These are phyloP conservation scores for Vicia villosa DNA, from an alignment of 306 rosid species.

Conservation along the genomic window DNA sequence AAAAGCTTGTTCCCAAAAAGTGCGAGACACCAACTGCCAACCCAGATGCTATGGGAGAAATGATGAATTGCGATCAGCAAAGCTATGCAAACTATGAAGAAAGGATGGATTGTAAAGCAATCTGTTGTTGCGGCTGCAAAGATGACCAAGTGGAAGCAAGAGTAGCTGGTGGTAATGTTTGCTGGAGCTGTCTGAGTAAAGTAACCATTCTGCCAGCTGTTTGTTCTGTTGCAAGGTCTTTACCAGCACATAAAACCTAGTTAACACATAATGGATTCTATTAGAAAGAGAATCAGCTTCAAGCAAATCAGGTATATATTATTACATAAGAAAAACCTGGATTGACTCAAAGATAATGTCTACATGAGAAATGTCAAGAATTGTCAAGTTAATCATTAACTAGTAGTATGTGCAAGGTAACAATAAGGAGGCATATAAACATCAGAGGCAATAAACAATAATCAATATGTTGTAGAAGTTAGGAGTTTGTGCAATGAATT, in stretches of 20 bases:
- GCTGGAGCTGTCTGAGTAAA: slow-evolving; percentile 91
- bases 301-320: not conserved
- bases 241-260: slow-evolving; percentile 90
- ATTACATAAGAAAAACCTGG: not conserved
- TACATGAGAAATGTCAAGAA: not conserved
- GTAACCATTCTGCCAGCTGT: slow-evolving; percentile 79
- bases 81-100: slow-evolving; percentile 43
- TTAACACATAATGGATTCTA: slow-evolving; percentile 20
- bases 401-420: not conserved
- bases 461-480: not conserved
- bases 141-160: slow-evolving; percentile 98
- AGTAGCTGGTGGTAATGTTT: slow-evolving; percentile 81
- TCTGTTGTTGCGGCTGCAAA: slow-evolving; percentile 95
- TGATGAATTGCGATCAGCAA: slow-evolving; percentile 60
- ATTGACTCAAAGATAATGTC: not conserved
- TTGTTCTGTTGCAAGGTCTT: slow-evolving; percentile 93
- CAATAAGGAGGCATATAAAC: not conserved
- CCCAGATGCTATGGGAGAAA: slow-evolving; percentile 45
- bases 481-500: not conserved
- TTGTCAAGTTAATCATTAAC: not conserved
- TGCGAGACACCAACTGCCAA: slow-evolving; percentile 42
- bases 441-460: not conserved
- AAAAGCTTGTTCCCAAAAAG: slow-evolving; percentile 37
- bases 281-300: slow-evolving; percentile 19
- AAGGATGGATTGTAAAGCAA: slow-evolving; percentile 88